Conservation (phyloP, 306 rosid species). For the Heteromeles arbutifolia region DNA sequence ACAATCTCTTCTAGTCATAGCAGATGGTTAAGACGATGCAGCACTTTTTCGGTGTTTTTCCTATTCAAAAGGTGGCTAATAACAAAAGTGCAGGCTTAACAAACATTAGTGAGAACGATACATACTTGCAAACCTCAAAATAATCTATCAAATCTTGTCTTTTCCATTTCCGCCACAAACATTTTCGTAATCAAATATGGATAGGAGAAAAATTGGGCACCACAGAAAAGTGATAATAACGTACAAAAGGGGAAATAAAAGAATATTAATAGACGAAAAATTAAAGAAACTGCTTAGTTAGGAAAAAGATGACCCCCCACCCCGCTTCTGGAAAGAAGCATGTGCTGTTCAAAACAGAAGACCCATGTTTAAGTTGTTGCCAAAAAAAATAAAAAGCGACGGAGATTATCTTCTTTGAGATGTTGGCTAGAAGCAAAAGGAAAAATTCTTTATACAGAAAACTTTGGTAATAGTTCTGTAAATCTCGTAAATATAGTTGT, state of each 20-base stretch:
- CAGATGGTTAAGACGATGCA: background rate
- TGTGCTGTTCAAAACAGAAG: background rate
- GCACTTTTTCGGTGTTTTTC: background rate
- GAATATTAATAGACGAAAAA: background rate
- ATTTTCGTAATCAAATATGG: background rate
- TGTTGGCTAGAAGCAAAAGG: background rate
- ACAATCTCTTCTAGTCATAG: slow-evolving; percentile 1
- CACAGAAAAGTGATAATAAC: background rate
- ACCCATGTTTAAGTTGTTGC: background rate
- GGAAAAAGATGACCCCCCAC: background rate
- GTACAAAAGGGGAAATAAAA: background rate
- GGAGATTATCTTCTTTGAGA: background rate
- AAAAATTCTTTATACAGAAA: background rate
- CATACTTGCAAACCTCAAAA: background rate
- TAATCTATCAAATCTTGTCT: background rate
- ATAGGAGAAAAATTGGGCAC: background rate
- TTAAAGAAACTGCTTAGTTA: background rate
- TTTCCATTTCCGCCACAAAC: background rate
- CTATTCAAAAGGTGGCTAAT: background rate
- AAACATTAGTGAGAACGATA: background rate
- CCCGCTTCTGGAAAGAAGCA: background rate
- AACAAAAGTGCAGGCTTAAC: background rate
- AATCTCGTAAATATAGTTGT: background rate
- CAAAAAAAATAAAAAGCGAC: background rate
- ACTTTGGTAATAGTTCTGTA: background rate